A percentile compares a stretch with the other conserved stretches of the same genome.
These are phyloP conservation scores for Usnea hakonensis DNA, from an alignment of 495 filamentous ascomycete genomes.

Conservation along the genomic window DNA sequence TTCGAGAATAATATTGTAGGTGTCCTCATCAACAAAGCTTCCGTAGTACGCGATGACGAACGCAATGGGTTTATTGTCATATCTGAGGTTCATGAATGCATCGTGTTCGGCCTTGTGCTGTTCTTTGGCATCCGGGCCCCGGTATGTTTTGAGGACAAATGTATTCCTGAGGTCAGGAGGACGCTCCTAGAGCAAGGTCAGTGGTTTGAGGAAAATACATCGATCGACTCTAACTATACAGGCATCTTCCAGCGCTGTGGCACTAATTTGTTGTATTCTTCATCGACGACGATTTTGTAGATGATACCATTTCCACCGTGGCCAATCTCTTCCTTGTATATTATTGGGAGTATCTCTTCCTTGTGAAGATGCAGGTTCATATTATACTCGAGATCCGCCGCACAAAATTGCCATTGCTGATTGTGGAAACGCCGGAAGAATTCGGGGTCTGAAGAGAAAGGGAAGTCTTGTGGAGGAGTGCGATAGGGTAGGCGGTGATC, in stretches of 20 bases:
- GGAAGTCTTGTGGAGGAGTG: neutral
- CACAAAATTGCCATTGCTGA: constrained; percentile 21
- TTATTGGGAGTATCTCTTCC: constrained; percentile 16
- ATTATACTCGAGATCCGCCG: constrained; percentile 7
- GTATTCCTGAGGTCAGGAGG: constrained; percentile 17
- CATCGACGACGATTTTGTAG: constrained; percentile 14
- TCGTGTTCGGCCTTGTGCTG: constrained; percentile 31
- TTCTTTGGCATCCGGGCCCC: constrained; percentile 22
- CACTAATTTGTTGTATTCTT: constrained; percentile 16
- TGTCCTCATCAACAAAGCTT: constrained; percentile 32
- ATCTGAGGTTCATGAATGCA: constrained; percentile 30
- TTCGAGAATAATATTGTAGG: constrained; percentile 40
- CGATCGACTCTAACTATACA: no score
- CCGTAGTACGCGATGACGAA: constrained; percentile 40
- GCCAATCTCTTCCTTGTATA: neutral
- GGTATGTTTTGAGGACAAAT: constrained; percentile 38
- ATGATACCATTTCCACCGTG: constrained; percentile 13
- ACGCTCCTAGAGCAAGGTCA: no score
- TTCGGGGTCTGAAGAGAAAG: neutral
- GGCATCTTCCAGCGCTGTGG: no score
- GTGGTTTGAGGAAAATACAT: no score
- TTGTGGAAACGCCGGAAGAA: constrained; percentile 7
- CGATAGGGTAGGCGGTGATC: constrained; percentile 15
- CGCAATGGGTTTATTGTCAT: constrained; percentile 10
- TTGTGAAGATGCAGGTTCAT: constrained; percentile 7